Base-by-base conservation (phyloP, 805 yeast species). In the Myxozyma melibiosi region DNA sequence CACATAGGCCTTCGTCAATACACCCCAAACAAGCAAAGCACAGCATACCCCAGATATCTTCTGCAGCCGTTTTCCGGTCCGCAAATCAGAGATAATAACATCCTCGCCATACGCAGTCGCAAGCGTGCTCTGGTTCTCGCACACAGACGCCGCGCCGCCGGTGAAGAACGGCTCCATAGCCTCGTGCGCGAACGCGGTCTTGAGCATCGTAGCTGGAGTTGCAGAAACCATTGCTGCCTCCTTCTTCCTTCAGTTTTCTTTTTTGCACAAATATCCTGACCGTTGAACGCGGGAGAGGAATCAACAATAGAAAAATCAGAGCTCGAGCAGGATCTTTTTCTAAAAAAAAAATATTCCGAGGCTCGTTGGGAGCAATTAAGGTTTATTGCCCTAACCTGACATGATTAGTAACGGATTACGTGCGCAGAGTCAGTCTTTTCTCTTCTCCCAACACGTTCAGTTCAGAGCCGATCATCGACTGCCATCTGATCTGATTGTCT, bases 101-200 rank as follows among this genome's bases (percentile, higher is more conserved):
- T 86, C 89, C 67, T 89, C 96, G 31, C 85, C 76, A 18, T 86
- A 79, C 1, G 96, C 86, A 1, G 97, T 86, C 7, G 95, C 96
- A 54, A 91, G 46, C 1, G 86, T 66, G 3, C 75, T 66, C 6
- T 85, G 89, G 64, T 84, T 85, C 13, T 71, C 73, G 2, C 90
- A 81, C 9, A 89, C 69, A 0, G 89, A 76, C 1, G 90, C 94
- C 1, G 94, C 82, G 4, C 94, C 89, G 27, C 97, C 96, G 14
- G 88, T 82, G 70, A 89, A 94, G 65, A 91, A 84, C 14, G 99
- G 98, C 51, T 82, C 84, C 39, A 92, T 77, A 53, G 82, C 80
- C 9, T 65, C 66, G 60, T 77, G 74, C 53, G 70, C 73, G 63
- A 76, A 81, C 20, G 80, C 73, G 3, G 79, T 74, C 56, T 72